Percentiles rank a stretch among this genome's conserved stretches.
phyloP scores from a whole-genome alignment of 306 rosid genomes.

The Parietaria judaica region DNA sequence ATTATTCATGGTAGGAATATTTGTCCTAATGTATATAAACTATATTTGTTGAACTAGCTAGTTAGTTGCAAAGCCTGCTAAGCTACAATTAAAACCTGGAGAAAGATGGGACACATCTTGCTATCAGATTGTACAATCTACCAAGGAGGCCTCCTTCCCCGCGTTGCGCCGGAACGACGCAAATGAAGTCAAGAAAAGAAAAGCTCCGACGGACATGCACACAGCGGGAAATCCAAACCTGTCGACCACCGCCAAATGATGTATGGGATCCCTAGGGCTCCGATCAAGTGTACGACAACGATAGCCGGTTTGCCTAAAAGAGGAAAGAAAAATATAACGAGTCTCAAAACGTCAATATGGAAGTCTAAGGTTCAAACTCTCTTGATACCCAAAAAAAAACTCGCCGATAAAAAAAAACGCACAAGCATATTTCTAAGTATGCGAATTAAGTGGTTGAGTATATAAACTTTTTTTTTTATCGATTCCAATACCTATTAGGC shows the following conservation, averaged over 20 bases:
- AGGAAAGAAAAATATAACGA: no score
- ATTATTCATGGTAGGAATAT: no score
- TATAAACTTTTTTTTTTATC: no score
- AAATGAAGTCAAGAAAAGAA: slow-evolving; percentile 5
- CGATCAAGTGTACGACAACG: background rate
- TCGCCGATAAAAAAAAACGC: no score
- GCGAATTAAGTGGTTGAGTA: background rate
- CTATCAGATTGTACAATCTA: background rate
- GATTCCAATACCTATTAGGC: no score
- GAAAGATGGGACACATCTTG: background rate
- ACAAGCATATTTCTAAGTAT: no score
- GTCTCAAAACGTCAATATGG: no score
- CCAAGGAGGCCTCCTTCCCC: background rate
- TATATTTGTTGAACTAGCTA: no score
- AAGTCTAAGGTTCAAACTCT: no score
- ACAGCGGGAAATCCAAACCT: slow-evolving; percentile 12
- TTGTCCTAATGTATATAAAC: no score
- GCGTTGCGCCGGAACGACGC: background rate
- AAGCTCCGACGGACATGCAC: background rate
- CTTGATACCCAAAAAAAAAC: no score
- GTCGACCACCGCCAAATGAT: slow-evolving; percentile 5
- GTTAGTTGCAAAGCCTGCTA: no score
- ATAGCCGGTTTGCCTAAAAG: background rate
- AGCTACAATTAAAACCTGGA: background rate
- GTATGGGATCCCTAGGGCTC: background rate